These are phyloP conservation scores for Cubamyces lactineus DNA, from an alignment of 768 basidiomycete genomes.

Conservation along the genomic window DNA sequence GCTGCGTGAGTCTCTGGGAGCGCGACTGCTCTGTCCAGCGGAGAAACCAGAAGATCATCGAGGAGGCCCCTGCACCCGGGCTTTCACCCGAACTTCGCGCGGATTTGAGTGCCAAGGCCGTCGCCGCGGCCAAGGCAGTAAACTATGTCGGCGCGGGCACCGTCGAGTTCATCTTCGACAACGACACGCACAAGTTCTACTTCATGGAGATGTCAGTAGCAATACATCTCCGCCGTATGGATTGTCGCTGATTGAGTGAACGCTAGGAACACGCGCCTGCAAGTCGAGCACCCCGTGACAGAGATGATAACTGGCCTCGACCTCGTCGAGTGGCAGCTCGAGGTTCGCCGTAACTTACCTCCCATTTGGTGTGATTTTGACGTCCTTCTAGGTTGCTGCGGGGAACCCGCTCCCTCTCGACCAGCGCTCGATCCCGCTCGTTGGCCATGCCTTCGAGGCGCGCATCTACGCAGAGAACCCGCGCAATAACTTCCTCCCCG, in stretches of 20 bases:
- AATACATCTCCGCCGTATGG: not conserved
- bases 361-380: slow-evolving; percentile 2
- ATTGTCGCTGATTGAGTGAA: not conserved
- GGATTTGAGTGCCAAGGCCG: slow-evolving; percentile 83
- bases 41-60: slow-evolving; percentile 94
- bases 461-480: slow-evolving; percentile 97
- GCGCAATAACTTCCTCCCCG: slow-evolving; percentile 89
- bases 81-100: slow-evolving; percentile 76
- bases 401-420: slow-evolving; percentile 82
- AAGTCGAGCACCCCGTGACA: slow-evolving; percentile 92
- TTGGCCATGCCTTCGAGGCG: slow-evolving; percentile 93
- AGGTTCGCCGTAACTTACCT: slow-evolving; percentile 44
- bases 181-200: slow-evolving; percentile 82
- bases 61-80: slow-evolving; percentile 94
- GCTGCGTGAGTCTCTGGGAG: slow-evolving; percentile 93
- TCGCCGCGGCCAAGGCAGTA: slow-evolving; percentile 92
- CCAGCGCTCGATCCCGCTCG: slow-evolving; percentile 80
- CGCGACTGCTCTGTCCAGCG: slow-evolving; percentile 91
- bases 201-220: slow-evolving; percentile 90
- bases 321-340: slow-evolving; percentile 94
- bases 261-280: slow-evolving; percentile 78
- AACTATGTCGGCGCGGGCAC: slow-evolving; percentile 91
- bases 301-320: slow-evolving; percentile 96
- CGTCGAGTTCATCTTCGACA: slow-evolving; percentile 97
- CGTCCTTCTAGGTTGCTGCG: slow-evolving; percentile 66